Percentiles rank a stretch among this genome's conserved stretches.
Evolutionary conservation across 805 yeast genomes (phyloP).

Genomic region (Citeromyces matritensis): DNA sequence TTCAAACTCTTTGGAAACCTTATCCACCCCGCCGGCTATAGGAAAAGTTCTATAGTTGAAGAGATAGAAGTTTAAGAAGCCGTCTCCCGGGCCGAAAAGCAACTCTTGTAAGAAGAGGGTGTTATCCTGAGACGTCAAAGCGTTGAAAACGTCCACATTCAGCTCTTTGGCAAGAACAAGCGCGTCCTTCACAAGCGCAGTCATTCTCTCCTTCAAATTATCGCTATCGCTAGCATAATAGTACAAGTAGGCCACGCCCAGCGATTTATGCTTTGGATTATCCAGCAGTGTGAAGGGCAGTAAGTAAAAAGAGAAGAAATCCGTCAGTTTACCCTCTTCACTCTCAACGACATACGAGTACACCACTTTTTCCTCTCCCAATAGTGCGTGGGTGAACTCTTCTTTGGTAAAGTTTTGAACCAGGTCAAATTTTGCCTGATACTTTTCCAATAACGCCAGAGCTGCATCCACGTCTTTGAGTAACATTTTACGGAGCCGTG

Average conservation of each 20-base stretch:
- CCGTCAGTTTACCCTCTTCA: constrained; percentile 57
- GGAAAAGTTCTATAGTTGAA: constrained; percentile 83
- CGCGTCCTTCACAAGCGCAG: constrained; percentile 53
- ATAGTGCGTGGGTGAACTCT: constrained; percentile 73
- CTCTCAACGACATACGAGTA: constrained; percentile 65
- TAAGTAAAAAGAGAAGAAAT: constrained; percentile 79
- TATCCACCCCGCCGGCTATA: constrained; percentile 65
- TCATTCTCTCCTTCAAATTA: constrained; percentile 43
- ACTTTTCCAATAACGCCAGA: constrained; percentile 38
- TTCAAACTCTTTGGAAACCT: constrained; percentile 34
- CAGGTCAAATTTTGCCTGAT: constrained; percentile 58
- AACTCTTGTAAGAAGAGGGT: constrained; percentile 65
- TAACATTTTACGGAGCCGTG: constrained; percentile 46
- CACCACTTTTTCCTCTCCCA: constrained; percentile 46
- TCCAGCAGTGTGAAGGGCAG: constrained; percentile 76
- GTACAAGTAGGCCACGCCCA: constrained; percentile 79
- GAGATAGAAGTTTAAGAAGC: constrained; percentile 76
- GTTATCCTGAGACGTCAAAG: constrained; percentile 84
- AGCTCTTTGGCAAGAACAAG: constrained; percentile 54
- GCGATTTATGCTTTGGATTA: constrained; percentile 42
- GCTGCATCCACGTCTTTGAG: constrained; percentile 52
- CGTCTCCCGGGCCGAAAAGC: constrained; percentile 91
- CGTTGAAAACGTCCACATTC: constrained; percentile 85
- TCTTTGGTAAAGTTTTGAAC: constrained; percentile 48
- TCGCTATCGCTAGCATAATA: constrained; percentile 69